Evolutionary conservation across 1,284 basidiomycete species (phyloP).

Genomic region (Ceratorhiza oryzae-sativae): DNA sequence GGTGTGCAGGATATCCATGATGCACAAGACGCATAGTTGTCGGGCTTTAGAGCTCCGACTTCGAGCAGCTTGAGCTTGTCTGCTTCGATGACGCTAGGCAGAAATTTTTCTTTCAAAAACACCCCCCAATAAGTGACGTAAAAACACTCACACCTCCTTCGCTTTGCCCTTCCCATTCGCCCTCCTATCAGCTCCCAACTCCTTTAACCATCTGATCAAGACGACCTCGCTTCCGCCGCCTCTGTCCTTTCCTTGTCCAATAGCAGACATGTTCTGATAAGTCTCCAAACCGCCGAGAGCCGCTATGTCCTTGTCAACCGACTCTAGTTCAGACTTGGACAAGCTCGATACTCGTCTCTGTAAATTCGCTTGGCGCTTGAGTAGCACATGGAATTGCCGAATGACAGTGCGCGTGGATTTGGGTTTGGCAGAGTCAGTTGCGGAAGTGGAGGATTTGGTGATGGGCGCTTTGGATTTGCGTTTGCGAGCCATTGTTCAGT

Average conservation of each 20-base stretch:
- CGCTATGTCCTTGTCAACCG: slow-evolving; percentile 67
- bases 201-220: slow-evolving; percentile 75
- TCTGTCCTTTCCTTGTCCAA: slow-evolving; percentile 79
- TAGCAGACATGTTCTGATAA: slow-evolving; percentile 81
- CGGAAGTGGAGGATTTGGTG: not conserved
- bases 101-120: no score
- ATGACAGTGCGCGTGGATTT: slow-evolving; percentile 68
- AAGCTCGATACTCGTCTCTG: not conserved
- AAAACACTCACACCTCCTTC: slow-evolving; percentile 34
- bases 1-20: slow-evolving; percentile 76
- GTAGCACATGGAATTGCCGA: slow-evolving; percentile 70
- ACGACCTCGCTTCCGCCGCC: slow-evolving; percentile 87
- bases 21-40: slow-evolving; percentile 72
- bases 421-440: slow-evolving; percentile 54
- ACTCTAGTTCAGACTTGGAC: slow-evolving; percentile 49
- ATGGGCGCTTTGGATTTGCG: slow-evolving; percentile 30
- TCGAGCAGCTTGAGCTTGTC: slow-evolving; percentile 62
- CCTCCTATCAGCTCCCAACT: slow-evolving; percentile 53
- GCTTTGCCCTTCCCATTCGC: slow-evolving; percentile 44
- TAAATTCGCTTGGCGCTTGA: slow-evolving; percentile 56
- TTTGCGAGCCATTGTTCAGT: slow-evolving; percentile 18
- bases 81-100: not conserved
- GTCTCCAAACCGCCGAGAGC: slow-evolving; percentile 74
- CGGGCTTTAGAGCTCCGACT: slow-evolving; percentile 82
- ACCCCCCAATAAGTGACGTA: no score